Percentiles rank a stretch among this genome's conserved stretches.
phyloP scores from a whole-genome alignment of 108 stramenopile genomes.

The Fistulifera pelliculosa region DNA sequence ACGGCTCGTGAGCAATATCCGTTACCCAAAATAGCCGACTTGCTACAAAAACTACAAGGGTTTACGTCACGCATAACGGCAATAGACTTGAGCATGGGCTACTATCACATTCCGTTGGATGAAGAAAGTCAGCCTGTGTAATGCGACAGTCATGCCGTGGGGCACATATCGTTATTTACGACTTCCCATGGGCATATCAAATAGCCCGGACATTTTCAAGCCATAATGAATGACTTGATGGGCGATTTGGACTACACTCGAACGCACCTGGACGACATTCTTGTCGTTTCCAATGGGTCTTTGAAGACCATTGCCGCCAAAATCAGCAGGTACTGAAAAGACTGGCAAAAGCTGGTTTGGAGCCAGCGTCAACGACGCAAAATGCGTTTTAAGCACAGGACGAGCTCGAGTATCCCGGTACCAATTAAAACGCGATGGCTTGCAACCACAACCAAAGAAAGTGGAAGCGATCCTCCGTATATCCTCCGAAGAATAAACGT shows the following conservation, averaged over 20 bases:
- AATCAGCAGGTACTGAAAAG: neutral
- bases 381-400: conserved; percentile 22
- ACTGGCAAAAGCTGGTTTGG: conserved; percentile 23
- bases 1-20: conserved; percentile 17
- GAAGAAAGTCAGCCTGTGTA: conserved; percentile 12
- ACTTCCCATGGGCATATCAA: conserved; percentile 35
- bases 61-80: conserved; percentile 22
- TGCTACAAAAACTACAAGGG: conserved; percentile 15
- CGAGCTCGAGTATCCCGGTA: conserved; percentile 34
- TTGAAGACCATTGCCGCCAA: neutral
- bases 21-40: conserved; percentile 28
- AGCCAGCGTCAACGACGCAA: too few species aligned
- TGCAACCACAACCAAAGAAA: conserved; percentile 29
- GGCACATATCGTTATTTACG: conserved; percentile 29
- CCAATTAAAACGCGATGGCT: conserved; percentile 30
- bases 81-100: conserved; percentile 29
- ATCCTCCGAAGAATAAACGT: conserved; percentile 13
- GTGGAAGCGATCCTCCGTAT: conserved; percentile 21
- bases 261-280: neutral
- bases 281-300: neutral
- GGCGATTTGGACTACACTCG: conserved; percentile 16
- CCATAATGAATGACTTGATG: conserved; percentile 24
- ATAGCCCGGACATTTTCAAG: conserved; percentile 32
- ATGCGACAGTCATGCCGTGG: conserved; percentile 28
- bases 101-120: conserved; percentile 30